Percentiles rank a stretch among this genome's conserved stretches.
Evolutionary conservation across 1,284 basidiomycete genomes (phyloP).

Genomic region (Melampsora larici-populina): DNA sequence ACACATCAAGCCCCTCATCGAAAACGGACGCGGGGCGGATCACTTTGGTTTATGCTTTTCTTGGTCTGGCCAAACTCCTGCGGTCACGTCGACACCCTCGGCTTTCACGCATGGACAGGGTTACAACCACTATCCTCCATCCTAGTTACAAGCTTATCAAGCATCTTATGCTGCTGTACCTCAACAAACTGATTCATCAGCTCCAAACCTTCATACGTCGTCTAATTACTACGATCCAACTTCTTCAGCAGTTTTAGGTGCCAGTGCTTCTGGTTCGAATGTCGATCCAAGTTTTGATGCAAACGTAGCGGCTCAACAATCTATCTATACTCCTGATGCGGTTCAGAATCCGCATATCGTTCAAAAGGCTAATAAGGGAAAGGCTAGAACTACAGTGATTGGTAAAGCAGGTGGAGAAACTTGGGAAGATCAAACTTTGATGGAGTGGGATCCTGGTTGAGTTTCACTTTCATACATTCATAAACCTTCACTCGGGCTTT

Average conservation of each 20-base stretch:
- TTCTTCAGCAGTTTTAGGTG: slow-evolving; percentile 14
- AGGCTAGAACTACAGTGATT: slow-evolving; percentile 88
- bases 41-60: too few species aligned
- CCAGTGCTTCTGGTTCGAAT: neutral
- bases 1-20: too few species aligned
- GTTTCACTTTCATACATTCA: neutral
- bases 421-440: slow-evolving; percentile 94
- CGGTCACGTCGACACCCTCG: too few species aligned
- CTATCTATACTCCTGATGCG: slow-evolving; percentile 49
- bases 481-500: neutral
- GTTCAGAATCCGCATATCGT: slow-evolving; percentile 13
- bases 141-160: slow-evolving; percentile 13
- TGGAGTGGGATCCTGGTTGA: slow-evolving; percentile 97
- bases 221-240: slow-evolving; percentile 40
- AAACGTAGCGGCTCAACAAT: slow-evolving; percentile 45
- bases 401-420: slow-evolving; percentile 90
- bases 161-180: neutral
- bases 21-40: too few species aligned
- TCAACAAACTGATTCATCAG: slow-evolving; percentile 6
- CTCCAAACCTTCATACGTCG: neutral
- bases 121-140: slow-evolving; percentile 8
- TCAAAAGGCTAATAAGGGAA: slow-evolving; percentile 73
- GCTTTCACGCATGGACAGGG: too few species aligned
- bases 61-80: too few species aligned
- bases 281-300: slow-evolving; percentile 44